phyloP scores from a whole-genome alignment of 176 grass and related monocot species.

The Avena sativa region DNA sequence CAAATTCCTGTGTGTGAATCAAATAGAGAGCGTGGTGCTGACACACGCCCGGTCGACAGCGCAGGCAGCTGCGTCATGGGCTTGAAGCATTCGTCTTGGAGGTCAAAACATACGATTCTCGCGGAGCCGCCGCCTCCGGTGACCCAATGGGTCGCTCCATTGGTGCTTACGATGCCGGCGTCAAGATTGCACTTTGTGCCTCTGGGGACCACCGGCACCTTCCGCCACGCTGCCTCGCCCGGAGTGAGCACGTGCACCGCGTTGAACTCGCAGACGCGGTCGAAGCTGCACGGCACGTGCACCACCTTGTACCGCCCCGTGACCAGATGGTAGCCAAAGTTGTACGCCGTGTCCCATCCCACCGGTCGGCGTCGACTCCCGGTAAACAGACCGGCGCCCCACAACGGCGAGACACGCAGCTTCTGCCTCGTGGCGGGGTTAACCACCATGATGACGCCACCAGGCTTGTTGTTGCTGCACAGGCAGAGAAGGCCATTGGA shows the following conservation, averaged over 20 bases:
- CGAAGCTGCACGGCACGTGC: not conserved
- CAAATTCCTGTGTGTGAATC: too few relatives aligned
- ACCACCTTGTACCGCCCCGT: not conserved
- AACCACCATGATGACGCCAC: not conserved
- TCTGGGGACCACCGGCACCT: too few relatives aligned
- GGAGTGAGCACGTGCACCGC: not conserved
- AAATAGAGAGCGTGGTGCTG: too few relatives aligned
- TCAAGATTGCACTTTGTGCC: too few relatives aligned
- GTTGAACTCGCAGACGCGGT: not conserved
- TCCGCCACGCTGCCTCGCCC: too few relatives aligned
- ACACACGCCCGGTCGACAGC: not conserved
- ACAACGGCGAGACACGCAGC: not conserved
- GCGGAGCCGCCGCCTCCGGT: too few relatives aligned
- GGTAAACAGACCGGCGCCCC: not conserved
- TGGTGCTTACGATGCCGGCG: too few relatives aligned
- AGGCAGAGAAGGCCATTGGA: constrained; percentile 5
- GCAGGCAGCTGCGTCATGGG: too few relatives aligned
- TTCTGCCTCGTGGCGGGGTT: not conserved
- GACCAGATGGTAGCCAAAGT: not conserved
- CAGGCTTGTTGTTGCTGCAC: not conserved
- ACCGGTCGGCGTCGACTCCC: not conserved
- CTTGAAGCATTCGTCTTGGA: not conserved
- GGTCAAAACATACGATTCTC: not conserved
- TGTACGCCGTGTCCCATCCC: not conserved
- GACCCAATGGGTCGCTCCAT: too few relatives aligned